phyloP scores from a whole-genome alignment of 495 filamentous ascomycete genomes.

The Neurospora sp. region DNA sequence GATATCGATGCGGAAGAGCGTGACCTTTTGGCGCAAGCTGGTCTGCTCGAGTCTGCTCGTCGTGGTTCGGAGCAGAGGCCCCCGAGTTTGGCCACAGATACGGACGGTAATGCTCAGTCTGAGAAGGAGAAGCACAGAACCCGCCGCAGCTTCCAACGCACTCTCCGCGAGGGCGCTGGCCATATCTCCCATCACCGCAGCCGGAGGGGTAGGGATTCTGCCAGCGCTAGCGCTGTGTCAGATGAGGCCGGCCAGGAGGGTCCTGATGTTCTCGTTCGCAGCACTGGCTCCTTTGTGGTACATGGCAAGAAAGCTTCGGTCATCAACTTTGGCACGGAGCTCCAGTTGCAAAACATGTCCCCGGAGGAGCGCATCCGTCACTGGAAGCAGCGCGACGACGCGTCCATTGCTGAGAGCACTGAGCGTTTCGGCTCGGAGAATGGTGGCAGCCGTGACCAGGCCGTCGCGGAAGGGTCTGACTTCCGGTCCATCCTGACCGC shows the following conservation, averaged over 20 bases:
- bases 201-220: slow-evolving; percentile 67
- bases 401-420: neutral
- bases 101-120: slow-evolving; percentile 20
- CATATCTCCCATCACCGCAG: slow-evolving; percentile 59
- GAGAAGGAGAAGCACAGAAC: slow-evolving; percentile 47
- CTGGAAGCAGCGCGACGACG: slow-evolving; percentile 31
- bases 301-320: slow-evolving; percentile 98
- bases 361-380: slow-evolving; percentile 62
- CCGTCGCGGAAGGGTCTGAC: slow-evolving; percentile 10
- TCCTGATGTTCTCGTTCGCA: slow-evolving; percentile 59
- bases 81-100: slow-evolving; percentile 12
- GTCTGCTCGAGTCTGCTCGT: slow-evolving; percentile 26
- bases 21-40: slow-evolving; percentile 40
- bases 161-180: slow-evolving; percentile 66
- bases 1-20: slow-evolving; percentile 40
- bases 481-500: slow-evolving; percentile 23
- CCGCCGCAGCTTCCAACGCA: slow-evolving; percentile 85
- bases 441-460: slow-evolving; percentile 7
- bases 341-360: slow-evolving; percentile 76
- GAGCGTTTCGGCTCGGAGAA: neutral
- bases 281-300: slow-evolving; percentile 81
- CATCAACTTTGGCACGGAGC: slow-evolving; percentile 85
- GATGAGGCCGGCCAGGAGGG: slow-evolving; percentile 51
- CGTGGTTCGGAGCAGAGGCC: slow-evolving; percentile 10
- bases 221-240: slow-evolving; percentile 46